Evolutionary conservation across 2,329 filamentous ascomycete species (phyloP).

Genomic region (Exophiala bonariae): DNA sequence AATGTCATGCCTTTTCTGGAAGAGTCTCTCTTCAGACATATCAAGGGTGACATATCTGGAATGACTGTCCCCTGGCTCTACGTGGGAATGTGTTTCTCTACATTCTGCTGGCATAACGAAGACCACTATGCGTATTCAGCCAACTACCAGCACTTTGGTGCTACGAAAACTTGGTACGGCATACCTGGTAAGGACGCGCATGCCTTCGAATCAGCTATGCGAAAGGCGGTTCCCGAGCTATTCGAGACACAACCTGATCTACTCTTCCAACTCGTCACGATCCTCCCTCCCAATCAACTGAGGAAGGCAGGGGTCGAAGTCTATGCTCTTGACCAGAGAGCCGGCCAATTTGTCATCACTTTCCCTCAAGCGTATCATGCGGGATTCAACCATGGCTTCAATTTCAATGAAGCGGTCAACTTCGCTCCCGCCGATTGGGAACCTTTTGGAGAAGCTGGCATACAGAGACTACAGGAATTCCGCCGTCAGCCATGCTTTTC

Average conservation of each 20-base stretch:
- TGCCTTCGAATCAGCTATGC: constrained; percentile 95
- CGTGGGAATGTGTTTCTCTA: constrained; percentile 99
- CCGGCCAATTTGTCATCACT: constrained; percentile 93
- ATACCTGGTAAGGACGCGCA: constrained; percentile 92
- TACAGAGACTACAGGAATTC: constrained; percentile 82
- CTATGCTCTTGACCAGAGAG: constrained; percentile 92
- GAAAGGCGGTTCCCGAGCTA: constrained; percentile 87
- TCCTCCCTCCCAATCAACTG: constrained; percentile 88
- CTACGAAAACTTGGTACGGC: constrained; percentile 98
- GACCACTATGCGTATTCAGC: constrained; percentile 97
- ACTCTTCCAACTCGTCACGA: constrained; percentile 93
- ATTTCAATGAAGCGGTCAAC: constrained; percentile 98
- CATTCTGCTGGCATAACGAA: constrained; percentile 99
- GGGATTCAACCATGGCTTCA: constrained; percentile 98
- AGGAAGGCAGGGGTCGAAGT: constrained; percentile 91
- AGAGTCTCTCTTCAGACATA: constrained; percentile 92
- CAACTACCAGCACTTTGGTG: constrained; percentile 97
- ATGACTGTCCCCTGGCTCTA: constrained; percentile 99
- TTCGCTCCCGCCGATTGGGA: constrained; percentile 97
- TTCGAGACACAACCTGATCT: constrained; percentile 97
- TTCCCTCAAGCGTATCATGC: constrained; percentile 97
- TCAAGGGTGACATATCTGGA: constrained; percentile 96
- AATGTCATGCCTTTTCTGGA: constrained; percentile 87
- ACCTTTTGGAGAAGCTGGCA: constrained; percentile 80
- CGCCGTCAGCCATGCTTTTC: constrained; percentile 94